phyloP scores from a whole-genome alignment of 2,329 filamentous ascomycete species.

The Fusarium pilosicola region DNA sequence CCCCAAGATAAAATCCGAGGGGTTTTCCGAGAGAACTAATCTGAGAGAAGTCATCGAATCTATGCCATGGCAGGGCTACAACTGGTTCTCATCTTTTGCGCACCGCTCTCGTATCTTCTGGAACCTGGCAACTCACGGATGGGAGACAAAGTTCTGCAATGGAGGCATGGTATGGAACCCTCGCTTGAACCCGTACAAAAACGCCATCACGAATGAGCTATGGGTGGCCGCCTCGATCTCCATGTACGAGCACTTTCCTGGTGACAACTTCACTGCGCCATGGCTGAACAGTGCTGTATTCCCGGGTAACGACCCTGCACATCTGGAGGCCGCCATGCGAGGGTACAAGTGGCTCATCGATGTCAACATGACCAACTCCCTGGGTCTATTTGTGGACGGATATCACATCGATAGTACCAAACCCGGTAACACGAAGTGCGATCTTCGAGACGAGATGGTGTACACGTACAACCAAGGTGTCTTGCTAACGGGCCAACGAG shows the following conservation, averaged over 20 bases:
- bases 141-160: constrained; percentile 82
- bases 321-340: constrained; percentile 77
- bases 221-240: constrained; percentile 84
- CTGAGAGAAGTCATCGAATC: constrained; percentile 50
- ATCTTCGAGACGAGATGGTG: constrained; percentile 85
- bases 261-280: constrained; percentile 78
- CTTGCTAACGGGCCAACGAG: constrained; percentile 81
- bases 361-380: constrained; percentile 81
- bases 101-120: constrained; percentile 88
- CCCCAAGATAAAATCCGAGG: constrained; percentile 33
- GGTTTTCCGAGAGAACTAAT: constrained; percentile 27
- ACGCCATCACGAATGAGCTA: constrained; percentile 94
- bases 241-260: constrained; percentile 92
- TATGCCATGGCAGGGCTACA: constrained; percentile 77
- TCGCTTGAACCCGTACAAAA: constrained; percentile 84
- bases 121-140: constrained; percentile 80
- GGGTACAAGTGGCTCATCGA: constrained; percentile 83
- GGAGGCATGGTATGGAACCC: constrained; percentile 96
- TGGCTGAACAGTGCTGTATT: constrained; percentile 56
- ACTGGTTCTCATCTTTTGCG: constrained; percentile 81
- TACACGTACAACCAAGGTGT: constrained; percentile 98
- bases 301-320: constrained; percentile 64
- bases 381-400: constrained; percentile 84
- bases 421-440: constrained; percentile 77
- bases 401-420: constrained; percentile 79